Percentiles rank a stretch among this genome's conserved stretches.
Evolutionary conservation across 129 eudicot species (phyloP).

Genomic region (Tagetes patula): DNA sequence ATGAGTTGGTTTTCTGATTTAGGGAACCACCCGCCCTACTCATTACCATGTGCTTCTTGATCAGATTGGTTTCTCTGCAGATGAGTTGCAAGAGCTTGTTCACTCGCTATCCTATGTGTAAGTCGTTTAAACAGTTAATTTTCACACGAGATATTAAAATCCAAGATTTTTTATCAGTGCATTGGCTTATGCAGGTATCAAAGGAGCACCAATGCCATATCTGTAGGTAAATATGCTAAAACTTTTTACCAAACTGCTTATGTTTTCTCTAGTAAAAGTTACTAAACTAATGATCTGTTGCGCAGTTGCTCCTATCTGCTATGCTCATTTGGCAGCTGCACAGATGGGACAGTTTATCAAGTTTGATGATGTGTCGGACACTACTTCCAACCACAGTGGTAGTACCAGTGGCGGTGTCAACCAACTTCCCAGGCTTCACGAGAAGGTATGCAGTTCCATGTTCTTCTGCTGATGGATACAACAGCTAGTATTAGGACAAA

Average conservation of each 20-base stretch:
- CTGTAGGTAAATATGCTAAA: conserved; percentile 49
- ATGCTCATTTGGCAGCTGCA: conserved; percentile 83
- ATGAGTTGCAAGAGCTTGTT: conserved; percentile 73
- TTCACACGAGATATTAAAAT: not conserved
- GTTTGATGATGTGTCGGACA: conserved; percentile 65
- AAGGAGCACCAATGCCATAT: conserved; percentile 70
- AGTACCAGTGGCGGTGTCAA: conserved; percentile 45
- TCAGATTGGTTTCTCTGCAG: conserved; percentile 62
- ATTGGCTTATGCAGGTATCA: conserved; percentile 51
- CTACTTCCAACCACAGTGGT: conserved; percentile 64
- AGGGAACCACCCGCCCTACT: conserved; percentile 74
- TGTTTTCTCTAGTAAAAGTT: not conserved
- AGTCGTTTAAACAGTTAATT: conserved; percentile 16
- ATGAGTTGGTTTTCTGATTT: not conserved
- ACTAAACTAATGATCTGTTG: not conserved
- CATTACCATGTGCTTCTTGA: conserved; percentile 71
- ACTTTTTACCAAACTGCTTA: not conserved
- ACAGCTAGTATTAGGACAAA: too few relatives aligned
- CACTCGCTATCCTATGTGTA: conserved; percentile 68
- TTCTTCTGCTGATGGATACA: conserved; percentile 60
- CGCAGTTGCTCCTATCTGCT: conserved; percentile 77
- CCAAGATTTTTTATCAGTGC: too few relatives aligned
- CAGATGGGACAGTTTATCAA: conserved; percentile 77
- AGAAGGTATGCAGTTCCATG: conserved; percentile 62
- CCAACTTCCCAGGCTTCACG: conserved; percentile 54